These are phyloP conservation scores for Panus rudis DNA, from an alignment of 768 basidiomycete genomes.

Conservation along the genomic window DNA sequence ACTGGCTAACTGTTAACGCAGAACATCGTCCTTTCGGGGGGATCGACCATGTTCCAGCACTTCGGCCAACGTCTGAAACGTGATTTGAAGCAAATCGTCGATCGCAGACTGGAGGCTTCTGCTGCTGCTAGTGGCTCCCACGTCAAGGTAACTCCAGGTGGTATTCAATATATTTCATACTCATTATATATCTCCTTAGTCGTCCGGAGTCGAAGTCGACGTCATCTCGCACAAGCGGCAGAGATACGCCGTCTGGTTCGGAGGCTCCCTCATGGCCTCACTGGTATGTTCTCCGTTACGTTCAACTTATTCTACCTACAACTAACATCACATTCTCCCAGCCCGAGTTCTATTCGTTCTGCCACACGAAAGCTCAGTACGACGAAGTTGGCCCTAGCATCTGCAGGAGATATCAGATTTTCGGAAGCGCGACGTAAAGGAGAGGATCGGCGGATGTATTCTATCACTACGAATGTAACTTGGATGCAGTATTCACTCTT, in stretches of 20 bases:
- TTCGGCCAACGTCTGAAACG: constrained; percentile 96
- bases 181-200: constrained; percentile 37
- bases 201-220: constrained; percentile 94
- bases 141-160: constrained; percentile 71
- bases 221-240: constrained; percentile 98
- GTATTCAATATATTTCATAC: constrained; percentile 11
- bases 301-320: background rate
- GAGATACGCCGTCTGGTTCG: constrained; percentile 96
- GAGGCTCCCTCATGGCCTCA: constrained; percentile 90
- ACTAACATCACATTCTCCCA: constrained; percentile 22
- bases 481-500: background rate
- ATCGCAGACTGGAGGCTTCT: constrained; percentile 78
- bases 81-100: constrained; percentile 90
- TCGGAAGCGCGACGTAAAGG: constrained; percentile 73
- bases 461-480: background rate
- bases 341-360: constrained; percentile 94
- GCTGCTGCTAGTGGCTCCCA: constrained; percentile 66
- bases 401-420: constrained; percentile 88
- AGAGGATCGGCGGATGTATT: too few species aligned
- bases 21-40: constrained; percentile 97
- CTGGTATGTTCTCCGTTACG: constrained; percentile 47
- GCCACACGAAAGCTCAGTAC: constrained; percentile 92
- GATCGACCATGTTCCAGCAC: constrained; percentile 99
- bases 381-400: constrained; percentile 91
- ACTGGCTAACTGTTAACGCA: constrained; percentile 21